These are phyloP conservation scores for Wilcoxina mikolae DNA, from an alignment of 495 filamentous ascomycete species.

Conservation along the genomic window DNA sequence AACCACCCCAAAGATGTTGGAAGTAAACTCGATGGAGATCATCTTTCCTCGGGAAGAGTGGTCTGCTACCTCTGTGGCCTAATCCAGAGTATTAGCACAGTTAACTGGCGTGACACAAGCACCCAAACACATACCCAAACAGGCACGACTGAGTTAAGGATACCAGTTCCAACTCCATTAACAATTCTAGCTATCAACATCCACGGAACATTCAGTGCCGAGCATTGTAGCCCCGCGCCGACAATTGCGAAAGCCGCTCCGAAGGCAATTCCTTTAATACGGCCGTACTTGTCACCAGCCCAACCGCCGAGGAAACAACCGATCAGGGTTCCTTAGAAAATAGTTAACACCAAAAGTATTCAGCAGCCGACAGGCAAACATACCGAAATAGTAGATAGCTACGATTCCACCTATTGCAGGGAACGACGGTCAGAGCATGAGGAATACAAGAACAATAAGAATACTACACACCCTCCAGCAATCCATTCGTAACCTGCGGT, in stretches of 20 bases:
- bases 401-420: slow-evolving; percentile 40
- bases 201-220: slow-evolving; percentile 51
- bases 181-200: slow-evolving; percentile 54
- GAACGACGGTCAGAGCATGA: neutral
- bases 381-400: slow-evolving; percentile 54
- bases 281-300: slow-evolving; percentile 45
- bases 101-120: too few species aligned
- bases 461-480: slow-evolving; percentile 42
- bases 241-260: slow-evolving; percentile 44
- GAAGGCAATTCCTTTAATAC: slow-evolving; percentile 46
- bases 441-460: neutral
- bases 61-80: slow-evolving; percentile 50
- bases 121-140: slow-evolving; percentile 35
- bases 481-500: slow-evolving; percentile 43
- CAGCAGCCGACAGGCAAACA: slow-evolving; percentile 38
- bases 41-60: slow-evolving; percentile 57
- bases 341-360: slow-evolving; percentile 48
- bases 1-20: slow-evolving; percentile 62
- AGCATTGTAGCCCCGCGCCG: slow-evolving; percentile 46
- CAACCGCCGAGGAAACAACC: slow-evolving; percentile 47
- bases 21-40: slow-evolving; percentile 56
- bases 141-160: slow-evolving; percentile 55
- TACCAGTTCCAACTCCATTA: slow-evolving; percentile 60
- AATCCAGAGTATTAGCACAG: neutral
- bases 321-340: slow-evolving; percentile 34